Evolutionary conservation across 768 basidiomycete genomes (phyloP), one percentile per base, ranked within the genome.

Genomic region (Agaricus subrufescens): DNA sequence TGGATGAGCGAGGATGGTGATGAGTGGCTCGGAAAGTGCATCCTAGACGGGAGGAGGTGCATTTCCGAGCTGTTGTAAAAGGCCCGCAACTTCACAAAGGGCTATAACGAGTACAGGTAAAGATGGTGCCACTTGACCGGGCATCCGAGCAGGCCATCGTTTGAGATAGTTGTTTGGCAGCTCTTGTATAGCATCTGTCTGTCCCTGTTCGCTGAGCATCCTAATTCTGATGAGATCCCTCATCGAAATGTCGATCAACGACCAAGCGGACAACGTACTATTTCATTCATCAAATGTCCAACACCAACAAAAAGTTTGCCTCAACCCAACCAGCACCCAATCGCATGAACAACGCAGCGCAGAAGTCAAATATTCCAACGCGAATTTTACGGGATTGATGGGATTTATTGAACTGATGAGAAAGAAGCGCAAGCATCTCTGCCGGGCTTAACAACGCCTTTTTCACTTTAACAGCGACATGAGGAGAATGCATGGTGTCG

Each of bases 101-200:
- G 19, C 19, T 19, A 19, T 19, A 19, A 19, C 19, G 19, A 19
- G 19, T 19, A 19, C 19, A 19, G 19, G 19, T 19, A 19, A 19
- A 19, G 19, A 19, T 19, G 19, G 19, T 19, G 86, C 81, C 19
- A 74, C 73, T 60, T 91, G 87, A 7, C 91, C 92, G 9, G 93
- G 93, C 81, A 98, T 86, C 71, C 95, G 82, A 0, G 92, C 88
- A 1, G 94, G 94, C 93, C 94, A 98, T 51, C 91, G 81, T 69
- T 90, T 93, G 57, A 97, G 73, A 67, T 93, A 97, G 3, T 80
- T 75, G 38, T 77, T 85, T 0, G 91, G 85, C 40, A 97, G 73
- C 61, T 97, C 95, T 62, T 90, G 85, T 31, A 97, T 90, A 2
- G 95, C 95, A 27, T 77, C 75, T 46, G 98, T 95, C 69, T 98